Conservation (phyloP, 2,329 filamentous ascomycete species). For the Metarhizium brunneum region DNA sequence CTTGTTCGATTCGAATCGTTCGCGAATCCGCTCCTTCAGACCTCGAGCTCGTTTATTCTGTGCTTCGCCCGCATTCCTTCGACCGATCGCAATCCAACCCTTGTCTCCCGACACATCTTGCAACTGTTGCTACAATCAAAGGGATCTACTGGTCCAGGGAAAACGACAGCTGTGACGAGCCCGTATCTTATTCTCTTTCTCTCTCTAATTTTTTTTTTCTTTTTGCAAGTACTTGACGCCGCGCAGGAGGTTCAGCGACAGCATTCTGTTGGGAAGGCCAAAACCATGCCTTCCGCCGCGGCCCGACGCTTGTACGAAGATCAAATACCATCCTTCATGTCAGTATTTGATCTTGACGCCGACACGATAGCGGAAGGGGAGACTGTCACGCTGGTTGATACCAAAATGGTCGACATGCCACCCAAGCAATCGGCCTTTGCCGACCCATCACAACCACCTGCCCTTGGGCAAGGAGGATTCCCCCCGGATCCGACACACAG, state of each 20-base stretch:
- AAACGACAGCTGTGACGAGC: background rate
- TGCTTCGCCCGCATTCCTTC: background rate
- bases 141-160: background rate
- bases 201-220: background rate
- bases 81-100: background rate
- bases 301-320: constrained; percentile 55
- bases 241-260: background rate
- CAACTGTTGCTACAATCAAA: background rate
- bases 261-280: background rate
- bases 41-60: constrained; percentile 5
- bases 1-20: constrained; percentile 4
- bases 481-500: constrained; percentile 48
- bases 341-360: constrained; percentile 59
- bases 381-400: constrained; percentile 44
- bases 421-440: constrained; percentile 27
- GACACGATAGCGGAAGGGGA: constrained; percentile 44
- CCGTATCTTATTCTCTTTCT: background rate
- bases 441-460: constrained; percentile 26
- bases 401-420: constrained; percentile 41
- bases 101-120: background rate
- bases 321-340: constrained; percentile 68
- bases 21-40: constrained; percentile 11
- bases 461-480: constrained; percentile 30
- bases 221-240: background rate
- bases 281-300: constrained; percentile 53